Base-by-base conservation (phyloP, 2,329 filamentous ascomycete genomes). In the Graphilbum sp. region DNA sequence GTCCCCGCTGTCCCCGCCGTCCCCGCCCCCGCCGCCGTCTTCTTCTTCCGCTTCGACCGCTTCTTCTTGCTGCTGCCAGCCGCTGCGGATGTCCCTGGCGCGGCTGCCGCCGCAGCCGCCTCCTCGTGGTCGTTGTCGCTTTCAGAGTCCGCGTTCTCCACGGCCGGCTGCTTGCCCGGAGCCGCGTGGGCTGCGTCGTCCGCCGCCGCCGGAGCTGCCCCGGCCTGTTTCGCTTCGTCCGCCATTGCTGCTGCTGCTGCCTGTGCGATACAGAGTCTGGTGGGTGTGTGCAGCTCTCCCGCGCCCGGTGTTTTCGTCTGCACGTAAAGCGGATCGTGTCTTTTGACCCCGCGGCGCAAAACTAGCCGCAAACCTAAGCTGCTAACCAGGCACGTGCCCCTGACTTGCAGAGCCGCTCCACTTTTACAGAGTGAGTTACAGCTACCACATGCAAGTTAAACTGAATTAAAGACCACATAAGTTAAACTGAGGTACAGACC, bases 31-130 rank as follows among this genome's bases (percentile, higher is more conserved):
- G 63, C 49, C n/a, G 57, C 54, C 33, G 61, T 58, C 57, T 67
- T 64, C 51, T 69, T 58, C 61, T 75, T 75, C 58, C 70, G 68
- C 55, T 68, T 72, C 62, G 77, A 75, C 46, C 66, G 74, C 61
- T 67, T 73, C 61, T 73, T 75, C 56, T 77, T 79, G 58, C 77
- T 77, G 49, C 73, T 70, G 50, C 64, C 20, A 15, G 34, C 12
- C n/a, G 36, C 16, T 7, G 16, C 30, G 2, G 29, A 23, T 6
- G 37, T 24, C 19, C 32, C 35, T 20, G 44, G 27, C 19, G 38
- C 27, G 21, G 16, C 18, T 5, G 21, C 17, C 8, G 13, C 18
- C 18, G 16, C 25, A 13, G 29, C 12, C 40, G 47, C 47, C 13
- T 17, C 50, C 45, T 33, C 52, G 48, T n/a, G 50, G 5, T 32